Evolutionary conservation across 140 eudicot species (phyloP).

Genomic region (Erigeron philadelphicus): DNA sequence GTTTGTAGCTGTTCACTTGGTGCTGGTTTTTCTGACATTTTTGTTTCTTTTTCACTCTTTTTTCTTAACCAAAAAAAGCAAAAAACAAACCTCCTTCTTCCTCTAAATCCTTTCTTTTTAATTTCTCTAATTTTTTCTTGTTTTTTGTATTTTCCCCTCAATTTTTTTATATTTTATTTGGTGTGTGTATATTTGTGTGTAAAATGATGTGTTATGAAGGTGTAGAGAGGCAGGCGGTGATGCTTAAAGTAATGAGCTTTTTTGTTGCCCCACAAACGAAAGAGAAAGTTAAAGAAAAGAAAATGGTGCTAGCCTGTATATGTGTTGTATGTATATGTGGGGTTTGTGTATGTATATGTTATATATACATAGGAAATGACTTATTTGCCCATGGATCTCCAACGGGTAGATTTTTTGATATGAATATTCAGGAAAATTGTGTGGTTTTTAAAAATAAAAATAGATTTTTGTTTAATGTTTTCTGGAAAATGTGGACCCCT

Average conservation of each 20-base stretch:
- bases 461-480: neutral
- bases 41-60: constrained; percentile 31
- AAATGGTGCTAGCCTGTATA: constrained; percentile 19
- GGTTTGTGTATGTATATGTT: neutral
- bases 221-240: constrained; percentile 21
- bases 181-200: neutral
- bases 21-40: constrained; percentile 22
- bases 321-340: neutral
- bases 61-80: constrained; percentile 39
- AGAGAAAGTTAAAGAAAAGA: constrained; percentile 9
- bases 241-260: constrained; percentile 37
- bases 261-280: constrained; percentile 42
- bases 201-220: neutral
- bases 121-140: constrained; percentile 34
- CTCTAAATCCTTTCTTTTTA: constrained; percentile 27
- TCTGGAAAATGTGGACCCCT: constrained; percentile 3
- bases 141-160: neutral
- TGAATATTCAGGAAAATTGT: neutral
- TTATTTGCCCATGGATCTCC: constrained; percentile 37
- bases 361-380: constrained; percentile 25
- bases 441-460: neutral
- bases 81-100: constrained; percentile 34
- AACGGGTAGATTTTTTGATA: constrained; percentile 29
- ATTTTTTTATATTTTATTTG: neutral
- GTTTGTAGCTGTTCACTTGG: constrained; percentile 41